A percentile compares a stretch with the other conserved stretches of the same genome.
Evolutionary conservation across 176 grass and related monocot genomes (phyloP).

Genomic region (Ensete ventricosum): DNA sequence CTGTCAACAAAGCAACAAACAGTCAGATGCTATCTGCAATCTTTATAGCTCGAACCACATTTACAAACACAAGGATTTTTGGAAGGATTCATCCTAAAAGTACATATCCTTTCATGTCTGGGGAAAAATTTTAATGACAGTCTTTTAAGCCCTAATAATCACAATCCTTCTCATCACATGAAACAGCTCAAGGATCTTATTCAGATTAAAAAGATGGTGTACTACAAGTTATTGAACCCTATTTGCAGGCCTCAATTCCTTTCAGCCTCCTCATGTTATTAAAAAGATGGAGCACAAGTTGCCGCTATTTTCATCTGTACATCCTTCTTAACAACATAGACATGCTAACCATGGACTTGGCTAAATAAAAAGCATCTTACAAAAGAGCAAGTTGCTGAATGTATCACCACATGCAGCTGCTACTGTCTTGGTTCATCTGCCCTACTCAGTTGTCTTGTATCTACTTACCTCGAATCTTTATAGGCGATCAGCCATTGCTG

Average conservation of each 20-base stretch:
- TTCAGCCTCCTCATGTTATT: constrained; percentile 8
- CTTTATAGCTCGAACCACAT: too few species aligned
- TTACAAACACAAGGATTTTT: too few species aligned
- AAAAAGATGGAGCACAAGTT: too few species aligned
- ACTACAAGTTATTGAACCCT: background rate
- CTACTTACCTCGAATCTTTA: background rate
- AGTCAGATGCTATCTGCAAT: too few species aligned
- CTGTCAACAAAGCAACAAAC: too few species aligned
- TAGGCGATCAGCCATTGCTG: constrained; percentile 28
- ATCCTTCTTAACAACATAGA: constrained; percentile 26
- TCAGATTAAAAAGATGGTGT: background rate
- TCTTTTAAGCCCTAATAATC: too few species aligned
- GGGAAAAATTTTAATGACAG: background rate
- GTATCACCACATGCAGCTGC: background rate
- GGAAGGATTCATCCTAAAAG: too few species aligned
- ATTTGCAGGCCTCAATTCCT: background rate
- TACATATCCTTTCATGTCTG: too few species aligned
- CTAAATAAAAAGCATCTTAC: background rate
- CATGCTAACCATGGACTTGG: background rate
- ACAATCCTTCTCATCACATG: background rate
- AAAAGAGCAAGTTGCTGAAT: background rate
- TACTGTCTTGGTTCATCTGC: background rate
- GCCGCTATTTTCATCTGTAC: constrained; percentile 50
- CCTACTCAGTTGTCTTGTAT: background rate
- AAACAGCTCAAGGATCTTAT: constrained; percentile 5